A percentile compares a stretch with the other conserved stretches of the same genome.
Evolutionary conservation across 768 basidiomycete species (phyloP).

Genomic region (Suillus bovinus): DNA sequence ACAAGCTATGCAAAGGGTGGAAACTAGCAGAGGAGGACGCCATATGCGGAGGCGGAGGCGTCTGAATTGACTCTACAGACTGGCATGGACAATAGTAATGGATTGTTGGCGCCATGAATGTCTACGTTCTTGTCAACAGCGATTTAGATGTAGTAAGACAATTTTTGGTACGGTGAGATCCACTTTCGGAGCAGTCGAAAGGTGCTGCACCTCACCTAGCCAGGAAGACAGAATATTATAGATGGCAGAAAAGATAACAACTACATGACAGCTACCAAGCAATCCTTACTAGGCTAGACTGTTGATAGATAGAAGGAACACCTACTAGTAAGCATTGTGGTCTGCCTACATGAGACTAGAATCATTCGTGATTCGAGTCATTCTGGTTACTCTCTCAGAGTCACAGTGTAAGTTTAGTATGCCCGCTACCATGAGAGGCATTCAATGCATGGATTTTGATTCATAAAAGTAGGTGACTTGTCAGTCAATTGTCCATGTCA

Average conservation of each 20-base stretch:
- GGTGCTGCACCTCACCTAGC: not conserved
- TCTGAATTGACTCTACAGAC: constrained; percentile 40
- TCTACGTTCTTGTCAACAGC: not conserved
- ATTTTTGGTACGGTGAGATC: not conserved
- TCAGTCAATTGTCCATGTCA: not conserved
- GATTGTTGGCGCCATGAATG: constrained; percentile 43
- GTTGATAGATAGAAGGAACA: no score
- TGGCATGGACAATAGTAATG: constrained; percentile 79
- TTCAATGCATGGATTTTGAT: not conserved
- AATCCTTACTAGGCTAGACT: not conserved
- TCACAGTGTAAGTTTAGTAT: not conserved
- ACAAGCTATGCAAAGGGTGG: constrained; percentile 81
- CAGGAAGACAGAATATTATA: not conserved
- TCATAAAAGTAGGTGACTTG: not conserved
- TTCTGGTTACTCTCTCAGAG: not conserved
- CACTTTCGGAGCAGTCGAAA: not conserved
- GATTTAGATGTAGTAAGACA: not conserved
- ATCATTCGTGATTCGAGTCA: not conserved
- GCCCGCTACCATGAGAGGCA: not conserved
- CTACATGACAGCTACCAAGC: not conserved
- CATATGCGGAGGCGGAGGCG: constrained; percentile 72
- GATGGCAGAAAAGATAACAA: not conserved
- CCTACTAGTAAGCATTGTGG: not conserved
- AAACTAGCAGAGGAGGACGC: constrained; percentile 79
- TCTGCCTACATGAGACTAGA: not conserved